Evolutionary conservation across 2,329 filamentous ascomycete genomes (phyloP).

Genomic region (Coleophoma eucalyptorum): DNA sequence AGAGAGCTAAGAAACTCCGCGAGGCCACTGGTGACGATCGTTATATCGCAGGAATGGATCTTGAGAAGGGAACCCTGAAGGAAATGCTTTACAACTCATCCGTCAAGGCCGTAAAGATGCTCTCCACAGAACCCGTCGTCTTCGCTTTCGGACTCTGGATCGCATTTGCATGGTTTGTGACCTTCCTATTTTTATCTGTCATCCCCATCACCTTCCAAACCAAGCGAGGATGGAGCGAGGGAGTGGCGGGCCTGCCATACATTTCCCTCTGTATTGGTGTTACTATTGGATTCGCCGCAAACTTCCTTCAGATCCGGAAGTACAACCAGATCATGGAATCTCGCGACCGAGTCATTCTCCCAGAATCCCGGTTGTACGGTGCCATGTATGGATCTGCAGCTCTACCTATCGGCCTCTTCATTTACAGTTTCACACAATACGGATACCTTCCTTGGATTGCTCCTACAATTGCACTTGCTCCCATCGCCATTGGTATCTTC

Average conservation of each 20-base stretch:
- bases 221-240: slow-evolving; percentile 57
- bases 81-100: slow-evolving; percentile 71
- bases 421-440: slow-evolving; percentile 61
- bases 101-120: slow-evolving; percentile 67
- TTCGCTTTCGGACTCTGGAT: slow-evolving; percentile 88
- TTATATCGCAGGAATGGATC: slow-evolving; percentile 46
- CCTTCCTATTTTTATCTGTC: slow-evolving; percentile 78
- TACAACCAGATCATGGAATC: slow-evolving; percentile 32
- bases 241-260: slow-evolving; percentile 61
- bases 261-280: slow-evolving; percentile 35
- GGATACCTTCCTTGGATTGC: slow-evolving; percentile 53
- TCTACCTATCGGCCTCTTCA: slow-evolving; percentile 74
- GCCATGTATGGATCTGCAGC: slow-evolving; percentile 70
- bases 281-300: slow-evolving; percentile 30
- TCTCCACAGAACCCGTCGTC: slow-evolving; percentile 72
- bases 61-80: slow-evolving; percentile 47
- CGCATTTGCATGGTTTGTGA: slow-evolving; percentile 80
- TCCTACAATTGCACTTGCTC: slow-evolving; percentile 55
- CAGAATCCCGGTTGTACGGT: slow-evolving; percentile 78
- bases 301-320: slow-evolving; percentile 44
- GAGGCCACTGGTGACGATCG: slow-evolving; percentile 55
- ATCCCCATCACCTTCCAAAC: slow-evolving; percentile 75
- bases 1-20: slow-evolving; percentile 66
- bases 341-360: slow-evolving; percentile 28
- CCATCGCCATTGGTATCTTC: slow-evolving; percentile 70